Evolutionary conservation across 257 asterid genomes (phyloP).

Genomic region (Lycium ferocissimum): DNA sequence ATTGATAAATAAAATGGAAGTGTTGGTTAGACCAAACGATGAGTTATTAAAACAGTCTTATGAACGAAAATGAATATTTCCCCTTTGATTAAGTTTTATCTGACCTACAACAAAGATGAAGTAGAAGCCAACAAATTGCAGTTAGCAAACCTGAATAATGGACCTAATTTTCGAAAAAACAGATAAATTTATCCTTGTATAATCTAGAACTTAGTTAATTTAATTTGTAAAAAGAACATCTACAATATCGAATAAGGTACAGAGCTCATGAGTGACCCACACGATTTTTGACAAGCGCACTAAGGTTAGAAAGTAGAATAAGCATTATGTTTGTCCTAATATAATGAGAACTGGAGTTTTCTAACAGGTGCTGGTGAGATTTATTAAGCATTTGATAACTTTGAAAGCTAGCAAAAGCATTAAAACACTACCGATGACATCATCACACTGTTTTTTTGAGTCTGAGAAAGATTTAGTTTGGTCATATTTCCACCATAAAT

Average conservation of each 20-base stretch:
- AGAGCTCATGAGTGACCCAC: not conserved
- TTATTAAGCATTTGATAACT: not conserved
- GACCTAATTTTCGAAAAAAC: not conserved
- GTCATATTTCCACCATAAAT: conserved; percentile 21
- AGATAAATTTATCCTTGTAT: not conserved
- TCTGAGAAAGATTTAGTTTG: not conserved
- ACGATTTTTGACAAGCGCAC: not conserved
- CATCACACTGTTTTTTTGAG: not conserved
- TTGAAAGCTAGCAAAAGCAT: conserved; percentile 22
- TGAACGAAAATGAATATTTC: not conserved
- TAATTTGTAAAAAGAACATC: not conserved
- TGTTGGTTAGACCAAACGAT: not conserved
- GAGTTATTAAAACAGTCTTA: not conserved
- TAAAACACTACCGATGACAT: not conserved
- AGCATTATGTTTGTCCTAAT: not conserved
- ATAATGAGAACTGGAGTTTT: not conserved
- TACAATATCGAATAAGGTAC: not conserved
- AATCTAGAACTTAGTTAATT: not conserved
- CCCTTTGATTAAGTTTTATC: no score
- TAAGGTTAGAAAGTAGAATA: not conserved
- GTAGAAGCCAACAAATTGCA: not conserved
- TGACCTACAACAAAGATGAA: not conserved
- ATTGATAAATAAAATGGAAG: not conserved
- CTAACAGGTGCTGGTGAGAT: not conserved
- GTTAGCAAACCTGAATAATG: not conserved